Evolutionary conservation across 805 yeast genomes (phyloP), one percentile per base, ranked within the genome.

Genomic region (Cephaloascus albidus): DNA sequence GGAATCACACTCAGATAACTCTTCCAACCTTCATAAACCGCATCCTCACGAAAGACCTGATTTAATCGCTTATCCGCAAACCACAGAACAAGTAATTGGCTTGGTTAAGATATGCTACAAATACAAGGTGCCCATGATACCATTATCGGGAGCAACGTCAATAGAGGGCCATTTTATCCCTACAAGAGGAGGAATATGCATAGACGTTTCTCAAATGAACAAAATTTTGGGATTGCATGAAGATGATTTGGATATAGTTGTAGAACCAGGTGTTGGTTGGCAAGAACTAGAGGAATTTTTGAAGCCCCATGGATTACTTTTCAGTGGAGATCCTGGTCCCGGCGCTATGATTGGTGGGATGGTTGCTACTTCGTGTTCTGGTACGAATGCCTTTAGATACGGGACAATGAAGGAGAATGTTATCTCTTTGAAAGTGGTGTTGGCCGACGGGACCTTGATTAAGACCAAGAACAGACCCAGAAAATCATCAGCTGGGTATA

Each of bases 371-470:
- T 57, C 65, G 10, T 68, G 69, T 10, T 56, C 63, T 36, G 72
- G 72, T 4, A 66, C 71, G 27, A 66, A 66, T 47, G 68, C 72
- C 2, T 63, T 58, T 45, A 51, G 50, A 37, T 65, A 65, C 47
- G 70, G 70, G 10, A 65, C 72, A 36, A 66, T 66, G 72, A 65
- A 65, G 45, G 72, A 65, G 42, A 66, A 63, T 44, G 64, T 66
- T 20, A 60, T 66, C 20, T 63, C 63, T 45, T 44, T 66, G 45
- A 66, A 71, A 1, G 70, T 64, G 26, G 72, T 66, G 14, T 53
- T 66, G 45, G 70, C 72, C 1, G 72, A 66, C 39, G 72, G 72
- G 4, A 65, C 71, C 1, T 45, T 66, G 3, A 51, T 66, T 34
- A 65, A 66, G 43, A 65, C 72, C 10, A 54, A 56, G 36, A 69